These are phyloP conservation scores for Dovyalis caffra DNA, from an alignment of 345 rosid genomes.

Conservation along the genomic window DNA sequence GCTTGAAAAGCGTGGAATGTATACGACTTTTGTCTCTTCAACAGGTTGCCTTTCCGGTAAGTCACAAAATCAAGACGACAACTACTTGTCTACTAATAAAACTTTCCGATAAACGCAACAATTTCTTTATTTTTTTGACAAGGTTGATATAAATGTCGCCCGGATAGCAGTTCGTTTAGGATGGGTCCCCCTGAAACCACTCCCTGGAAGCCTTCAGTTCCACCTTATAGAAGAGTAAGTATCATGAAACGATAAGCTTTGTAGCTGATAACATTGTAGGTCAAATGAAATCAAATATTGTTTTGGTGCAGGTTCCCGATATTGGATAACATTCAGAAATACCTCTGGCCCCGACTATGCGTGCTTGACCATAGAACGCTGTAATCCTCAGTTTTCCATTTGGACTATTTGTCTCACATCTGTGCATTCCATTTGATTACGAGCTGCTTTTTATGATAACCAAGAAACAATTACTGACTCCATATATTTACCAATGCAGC, in stretches of 20 bases:
- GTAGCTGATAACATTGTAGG: background rate
- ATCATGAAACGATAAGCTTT: background rate
- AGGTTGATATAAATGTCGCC: constrained; percentile 81
- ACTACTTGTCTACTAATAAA: background rate
- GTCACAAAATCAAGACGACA: background rate
- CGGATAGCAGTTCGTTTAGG: constrained; percentile 72
- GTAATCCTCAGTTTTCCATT: constrained; percentile 31
- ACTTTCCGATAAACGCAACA: background rate
- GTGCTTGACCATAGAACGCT: constrained; percentile 47
- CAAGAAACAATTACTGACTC: background rate
- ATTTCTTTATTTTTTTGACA: background rate
- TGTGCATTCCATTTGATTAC: background rate
- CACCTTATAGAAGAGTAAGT: constrained; percentile 59
- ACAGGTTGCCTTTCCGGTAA: constrained; percentile 66
- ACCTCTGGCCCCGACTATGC: constrained; percentile 63
- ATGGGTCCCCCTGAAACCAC: constrained; percentile 72
- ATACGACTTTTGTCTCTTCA: constrained; percentile 55
- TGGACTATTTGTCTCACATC: background rate
- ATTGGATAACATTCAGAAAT: constrained; percentile 59
- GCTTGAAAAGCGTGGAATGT: constrained; percentile 76
- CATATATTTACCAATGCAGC: constrained; percentile 26
- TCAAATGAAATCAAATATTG: background rate
- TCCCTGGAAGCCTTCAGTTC: constrained; percentile 50
- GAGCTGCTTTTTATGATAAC: background rate
- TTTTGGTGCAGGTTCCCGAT: constrained; percentile 50